phyloP scores from a whole-genome alignment of 805 yeast genomes.

The Yarrowia keelungensis region DNA sequence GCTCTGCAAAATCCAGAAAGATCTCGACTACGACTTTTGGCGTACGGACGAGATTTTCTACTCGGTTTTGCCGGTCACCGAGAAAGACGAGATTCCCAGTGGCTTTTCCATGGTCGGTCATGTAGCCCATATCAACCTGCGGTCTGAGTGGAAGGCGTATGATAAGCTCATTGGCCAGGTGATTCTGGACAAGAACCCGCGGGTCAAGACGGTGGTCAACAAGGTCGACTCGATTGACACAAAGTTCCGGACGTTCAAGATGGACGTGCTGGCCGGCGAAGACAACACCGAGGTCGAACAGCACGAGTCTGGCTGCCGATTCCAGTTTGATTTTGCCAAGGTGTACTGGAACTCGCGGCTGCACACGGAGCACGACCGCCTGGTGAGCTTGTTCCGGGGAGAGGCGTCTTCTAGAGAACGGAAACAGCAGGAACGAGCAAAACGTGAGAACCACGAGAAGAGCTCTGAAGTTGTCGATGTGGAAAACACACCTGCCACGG shows the following conservation, averaged over 20 bases:
- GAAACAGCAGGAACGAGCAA: constrained; percentile 16
- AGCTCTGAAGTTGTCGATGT: neutral
- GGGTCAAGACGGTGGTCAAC: constrained; percentile 87
- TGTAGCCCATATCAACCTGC: constrained; percentile 87
- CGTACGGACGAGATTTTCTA: constrained; percentile 82
- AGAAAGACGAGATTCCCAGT: constrained; percentile 77
- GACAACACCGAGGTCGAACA: constrained; percentile 80
- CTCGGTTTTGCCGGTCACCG: constrained; percentile 75
- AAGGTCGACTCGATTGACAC: constrained; percentile 87
- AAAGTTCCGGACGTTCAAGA: constrained; percentile 86
- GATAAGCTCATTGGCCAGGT: constrained; percentile 86
- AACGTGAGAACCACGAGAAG: constrained; percentile 33
- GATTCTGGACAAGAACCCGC: constrained; percentile 83
- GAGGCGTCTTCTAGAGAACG: constrained; percentile 49
- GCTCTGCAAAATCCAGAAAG: constrained; percentile 61
- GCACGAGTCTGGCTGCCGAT: constrained; percentile 83
- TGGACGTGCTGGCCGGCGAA: constrained; percentile 90
- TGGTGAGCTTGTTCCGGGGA: constrained; percentile 66
- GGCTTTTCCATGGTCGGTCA: constrained; percentile 96
- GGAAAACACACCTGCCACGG: constrained; percentile 44
- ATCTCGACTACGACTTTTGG: constrained; percentile 81
- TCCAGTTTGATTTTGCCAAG: constrained; percentile 86
- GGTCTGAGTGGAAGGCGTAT: constrained; percentile 84
- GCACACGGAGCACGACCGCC: constrained; percentile 89
- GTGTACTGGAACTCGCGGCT: constrained; percentile 98